phyloP scores from a whole-genome alignment of 2,329 filamentous ascomycete species.

The Neopestalotiopsis sp. region DNA sequence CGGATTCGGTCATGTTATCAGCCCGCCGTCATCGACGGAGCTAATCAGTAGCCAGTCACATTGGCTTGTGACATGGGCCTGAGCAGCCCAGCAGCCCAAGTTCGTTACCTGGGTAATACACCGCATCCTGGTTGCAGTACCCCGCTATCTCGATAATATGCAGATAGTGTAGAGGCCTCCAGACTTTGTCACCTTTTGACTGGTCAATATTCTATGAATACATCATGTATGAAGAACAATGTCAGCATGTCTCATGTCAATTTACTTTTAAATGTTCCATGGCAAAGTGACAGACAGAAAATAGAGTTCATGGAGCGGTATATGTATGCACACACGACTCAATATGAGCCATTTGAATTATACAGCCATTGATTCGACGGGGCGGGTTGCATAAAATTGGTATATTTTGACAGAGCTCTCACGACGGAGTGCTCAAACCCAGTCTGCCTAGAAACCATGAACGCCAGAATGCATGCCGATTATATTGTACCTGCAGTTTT shows the following conservation, averaged over 20 bases:
- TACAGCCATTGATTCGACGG: not conserved
- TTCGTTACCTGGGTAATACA: conserved; percentile 1
- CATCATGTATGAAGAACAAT: no score
- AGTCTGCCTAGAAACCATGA: not conserved
- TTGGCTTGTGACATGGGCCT: not conserved
- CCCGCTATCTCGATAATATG: not conserved
- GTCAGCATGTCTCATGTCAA: no score
- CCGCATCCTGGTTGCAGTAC: not conserved
- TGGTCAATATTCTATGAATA: no score
- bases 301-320: not conserved
- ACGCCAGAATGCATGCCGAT: conserved; percentile 11
- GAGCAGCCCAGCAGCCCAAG: not conserved
- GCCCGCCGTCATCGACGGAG: conserved; percentile 15
- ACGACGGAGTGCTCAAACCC: not conserved
- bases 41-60: conserved; percentile 5
- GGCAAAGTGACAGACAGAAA: no score
- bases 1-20: conserved; percentile 18
- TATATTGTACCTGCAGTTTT: not conserved
- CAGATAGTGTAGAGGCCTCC: not conserved
- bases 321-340: not conserved
- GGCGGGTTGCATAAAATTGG: not conserved
- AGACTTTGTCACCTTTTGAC: no score
- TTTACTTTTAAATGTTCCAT: no score
- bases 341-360: not conserved
- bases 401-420: conserved; percentile 7